These are phyloP conservation scores for Aurantiochytrium sp. DNA, from an alignment of 108 stramenopile genomes.

Conservation along the genomic window DNA sequence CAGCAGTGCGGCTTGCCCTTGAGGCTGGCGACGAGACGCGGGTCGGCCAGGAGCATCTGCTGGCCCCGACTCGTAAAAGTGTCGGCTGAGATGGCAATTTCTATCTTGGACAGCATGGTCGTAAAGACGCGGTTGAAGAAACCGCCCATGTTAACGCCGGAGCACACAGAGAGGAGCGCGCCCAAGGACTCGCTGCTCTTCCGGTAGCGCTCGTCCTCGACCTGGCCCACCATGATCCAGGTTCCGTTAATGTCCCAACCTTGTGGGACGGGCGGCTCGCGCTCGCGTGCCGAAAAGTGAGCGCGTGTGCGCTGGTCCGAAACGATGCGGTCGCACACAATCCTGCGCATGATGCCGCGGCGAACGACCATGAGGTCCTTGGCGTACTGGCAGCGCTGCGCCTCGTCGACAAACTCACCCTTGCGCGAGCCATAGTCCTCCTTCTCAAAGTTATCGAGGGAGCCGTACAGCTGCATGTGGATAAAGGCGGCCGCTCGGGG, in stretches of 20 bases:
- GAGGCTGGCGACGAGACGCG: background rate
- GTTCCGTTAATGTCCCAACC: constrained; percentile 11
- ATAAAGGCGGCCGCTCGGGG: background rate
- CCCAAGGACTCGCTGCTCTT: background rate
- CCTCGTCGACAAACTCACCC: background rate
- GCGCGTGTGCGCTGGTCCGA: background rate
- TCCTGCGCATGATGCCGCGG: background rate
- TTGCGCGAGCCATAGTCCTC: background rate
- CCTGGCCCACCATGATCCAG: background rate
- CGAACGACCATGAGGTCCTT: constrained; percentile 6
- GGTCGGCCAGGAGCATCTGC: background rate
- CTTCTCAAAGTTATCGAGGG: background rate
- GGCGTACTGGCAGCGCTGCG: background rate
- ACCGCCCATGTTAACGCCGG: background rate
- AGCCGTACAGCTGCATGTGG: background rate
- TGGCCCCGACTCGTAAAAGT: background rate
- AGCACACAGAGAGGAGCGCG: background rate
- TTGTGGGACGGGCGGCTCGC: background rate
- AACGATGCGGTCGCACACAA: background rate
- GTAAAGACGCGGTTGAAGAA: background rate
- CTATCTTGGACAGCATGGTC: background rate
- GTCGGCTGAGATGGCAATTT: background rate
- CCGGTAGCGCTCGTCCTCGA: background rate
- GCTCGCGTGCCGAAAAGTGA: background rate
- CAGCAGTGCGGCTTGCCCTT: background rate